Percentiles rank a stretch among this genome's conserved stretches.
These are phyloP conservation scores for Taphrina flavorubra DNA, from an alignment of 1,139 yeast species.

Conservation along the genomic window DNA sequence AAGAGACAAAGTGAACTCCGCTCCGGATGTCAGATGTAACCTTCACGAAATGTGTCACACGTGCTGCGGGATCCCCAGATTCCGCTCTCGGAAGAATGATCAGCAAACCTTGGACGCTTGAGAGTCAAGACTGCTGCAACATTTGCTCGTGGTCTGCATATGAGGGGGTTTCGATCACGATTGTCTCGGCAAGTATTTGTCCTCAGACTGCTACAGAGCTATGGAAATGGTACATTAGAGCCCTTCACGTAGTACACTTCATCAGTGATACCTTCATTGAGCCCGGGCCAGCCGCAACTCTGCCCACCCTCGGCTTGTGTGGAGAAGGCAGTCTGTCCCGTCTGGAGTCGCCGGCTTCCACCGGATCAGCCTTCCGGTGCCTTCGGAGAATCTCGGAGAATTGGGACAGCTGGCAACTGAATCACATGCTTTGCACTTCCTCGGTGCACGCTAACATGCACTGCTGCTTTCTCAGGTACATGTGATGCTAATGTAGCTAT, in stretches of 20 bases:
- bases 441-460: too few relatives aligned
- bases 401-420: not conserved
- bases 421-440: not conserved
- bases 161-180: not conserved
- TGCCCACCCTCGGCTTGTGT: not conserved
- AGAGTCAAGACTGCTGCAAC: too few relatives aligned
- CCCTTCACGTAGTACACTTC: too few relatives aligned
- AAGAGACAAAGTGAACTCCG: constrained; percentile 4
- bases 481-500: too few relatives aligned
- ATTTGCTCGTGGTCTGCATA: too few relatives aligned
- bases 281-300: too few relatives aligned
- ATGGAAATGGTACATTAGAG: too few relatives aligned
- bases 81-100: constrained; percentile 8
- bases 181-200: too few relatives aligned
- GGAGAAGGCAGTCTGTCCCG: not conserved
- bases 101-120: not conserved
- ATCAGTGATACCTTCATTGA: too few relatives aligned
- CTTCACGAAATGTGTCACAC: not conserved
- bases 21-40: constrained; percentile 9
- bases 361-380: not conserved
- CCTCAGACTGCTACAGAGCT: too few relatives aligned
- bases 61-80: constrained; percentile 10
- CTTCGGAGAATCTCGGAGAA: not conserved
- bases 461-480: too few relatives aligned
- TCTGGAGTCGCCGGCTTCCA: not conserved